Percentiles rank a stretch among this genome's conserved stretches.
These are phyloP conservation scores for Cladosporium sp. DNA, from an alignment of 2,329 filamentous ascomycete species.

Conservation along the genomic window DNA sequence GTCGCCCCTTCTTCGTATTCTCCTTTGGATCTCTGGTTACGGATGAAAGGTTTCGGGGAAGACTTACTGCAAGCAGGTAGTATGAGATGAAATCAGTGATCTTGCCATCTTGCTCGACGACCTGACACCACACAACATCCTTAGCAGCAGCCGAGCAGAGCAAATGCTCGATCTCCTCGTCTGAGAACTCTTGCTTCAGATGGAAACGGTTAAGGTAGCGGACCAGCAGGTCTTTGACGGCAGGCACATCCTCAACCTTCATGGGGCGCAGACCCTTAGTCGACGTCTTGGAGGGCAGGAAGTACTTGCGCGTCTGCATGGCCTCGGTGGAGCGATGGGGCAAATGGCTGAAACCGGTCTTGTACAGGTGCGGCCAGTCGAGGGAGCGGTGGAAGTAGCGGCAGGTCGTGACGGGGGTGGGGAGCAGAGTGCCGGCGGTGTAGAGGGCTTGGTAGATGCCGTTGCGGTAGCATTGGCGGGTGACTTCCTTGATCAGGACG, in stretches of 20 bases:
- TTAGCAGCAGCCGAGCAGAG: conserved; percentile 69
- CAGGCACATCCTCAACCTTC: conserved; percentile 71
- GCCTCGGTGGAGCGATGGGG: conserved; percentile 78
- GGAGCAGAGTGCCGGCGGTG: conserved; percentile 86
- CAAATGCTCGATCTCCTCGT: conserved; percentile 85
- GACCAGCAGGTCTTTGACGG: conserved; percentile 68
- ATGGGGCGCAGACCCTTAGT: conserved; percentile 76
- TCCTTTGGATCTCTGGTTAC: no score
- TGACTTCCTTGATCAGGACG: conserved; percentile 96
- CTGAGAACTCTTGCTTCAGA: conserved; percentile 75
- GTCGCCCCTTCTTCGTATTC: no score
- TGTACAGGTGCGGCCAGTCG: conserved; percentile 94
- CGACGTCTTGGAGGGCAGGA: conserved; percentile 68
- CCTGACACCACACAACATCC: conserved; percentile 89
- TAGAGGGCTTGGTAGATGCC: conserved; percentile 94
- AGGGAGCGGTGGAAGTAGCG: conserved; percentile 92
- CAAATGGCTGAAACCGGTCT: conserved; percentile 88
- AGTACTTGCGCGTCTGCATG: conserved; percentile 82
- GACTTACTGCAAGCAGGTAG: conserved; percentile 70
- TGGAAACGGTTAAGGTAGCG: conserved; percentile 78
- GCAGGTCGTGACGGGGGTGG: conserved; percentile 87
- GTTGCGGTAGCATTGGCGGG: conserved; percentile 79
- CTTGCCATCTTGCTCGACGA: conserved; percentile 72
- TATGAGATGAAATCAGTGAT: conserved; percentile 98
- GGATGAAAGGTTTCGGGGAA: no score